A percentile compares a stretch with the other conserved stretches of the same genome.
phyloP scores from a whole-genome alignment of 1,284 basidiomycete species.

The Marasmius fiardii region DNA sequence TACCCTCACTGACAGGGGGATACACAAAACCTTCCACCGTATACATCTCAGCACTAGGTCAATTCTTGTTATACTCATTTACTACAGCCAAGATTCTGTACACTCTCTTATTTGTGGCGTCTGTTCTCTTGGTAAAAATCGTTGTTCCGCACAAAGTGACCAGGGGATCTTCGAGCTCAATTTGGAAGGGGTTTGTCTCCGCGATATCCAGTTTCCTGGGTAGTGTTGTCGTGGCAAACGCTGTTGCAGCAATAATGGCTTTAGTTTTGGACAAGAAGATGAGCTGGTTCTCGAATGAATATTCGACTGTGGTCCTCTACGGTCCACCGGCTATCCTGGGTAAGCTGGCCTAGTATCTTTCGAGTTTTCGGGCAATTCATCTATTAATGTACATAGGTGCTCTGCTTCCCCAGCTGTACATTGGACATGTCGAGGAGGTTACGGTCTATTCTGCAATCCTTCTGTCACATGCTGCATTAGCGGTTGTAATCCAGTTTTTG shows the following conservation, averaged over 20 bases:
- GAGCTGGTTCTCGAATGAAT: constrained; percentile 81
- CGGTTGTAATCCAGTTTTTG: constrained; percentile 53
- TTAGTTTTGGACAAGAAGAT: constrained; percentile 61
- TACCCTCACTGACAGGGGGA: constrained; percentile 56
- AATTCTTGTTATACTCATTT: constrained; percentile 75
- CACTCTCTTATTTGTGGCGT: constrained; percentile 42
- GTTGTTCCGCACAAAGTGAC: background rate
- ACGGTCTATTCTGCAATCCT: constrained; percentile 62
- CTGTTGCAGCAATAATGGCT: constrained; percentile 72
- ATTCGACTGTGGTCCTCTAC: constrained; percentile 73
- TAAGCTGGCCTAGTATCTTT: constrained; percentile 26
- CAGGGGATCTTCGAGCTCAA: constrained; percentile 21
- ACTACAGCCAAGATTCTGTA: constrained; percentile 73
- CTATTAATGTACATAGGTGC: constrained; percentile 37
- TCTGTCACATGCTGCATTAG: constrained; percentile 52
- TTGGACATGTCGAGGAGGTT: constrained; percentile 54
- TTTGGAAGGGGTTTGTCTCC: constrained; percentile 39
- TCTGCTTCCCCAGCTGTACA: constrained; percentile 51
- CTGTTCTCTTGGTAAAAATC: constrained; percentile 38
- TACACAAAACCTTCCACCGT: constrained; percentile 64
- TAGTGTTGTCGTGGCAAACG: constrained; percentile 63
- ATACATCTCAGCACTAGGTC: constrained; percentile 74
- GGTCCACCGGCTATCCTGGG: constrained; percentile 72
- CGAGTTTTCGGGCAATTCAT: constrained; percentile 2
- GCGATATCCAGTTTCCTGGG: constrained; percentile 51